Evolutionary conservation across 2,329 filamentous ascomycete species (phyloP).

Genomic region (Metarhizium album): DNA sequence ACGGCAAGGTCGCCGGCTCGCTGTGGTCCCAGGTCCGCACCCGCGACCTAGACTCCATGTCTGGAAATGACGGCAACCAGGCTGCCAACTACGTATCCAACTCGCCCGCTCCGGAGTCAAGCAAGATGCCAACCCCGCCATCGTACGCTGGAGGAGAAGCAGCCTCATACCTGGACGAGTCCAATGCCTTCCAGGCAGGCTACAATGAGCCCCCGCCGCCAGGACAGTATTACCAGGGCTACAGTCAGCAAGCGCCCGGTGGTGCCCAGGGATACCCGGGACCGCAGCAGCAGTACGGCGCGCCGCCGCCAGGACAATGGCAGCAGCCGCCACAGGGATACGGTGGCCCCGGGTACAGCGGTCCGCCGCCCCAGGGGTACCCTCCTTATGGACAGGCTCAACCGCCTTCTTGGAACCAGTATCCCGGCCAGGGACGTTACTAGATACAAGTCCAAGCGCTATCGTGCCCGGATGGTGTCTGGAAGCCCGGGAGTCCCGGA

Average conservation of each 20-base stretch:
- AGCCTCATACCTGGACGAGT: slow-evolving; percentile 17
- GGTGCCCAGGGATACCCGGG: slow-evolving; percentile 12
- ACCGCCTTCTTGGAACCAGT: slow-evolving; percentile 23
- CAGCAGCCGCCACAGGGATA: slow-evolving; percentile 10
- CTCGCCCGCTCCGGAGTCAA: slow-evolving; percentile 26
- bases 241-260: slow-evolving; percentile 17
- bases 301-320: slow-evolving; percentile 11
- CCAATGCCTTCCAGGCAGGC: slow-evolving; percentile 12
- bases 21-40: slow-evolving; percentile 52
- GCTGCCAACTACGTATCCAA: slow-evolving; percentile 26
- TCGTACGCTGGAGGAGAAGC: slow-evolving; percentile 27
- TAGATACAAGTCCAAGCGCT: not conserved
- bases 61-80: slow-evolving; percentile 33
- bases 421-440: slow-evolving; percentile 24
- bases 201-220: slow-evolving; percentile 24
- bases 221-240: slow-evolving; percentile 21
- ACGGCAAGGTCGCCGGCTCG: slow-evolving; percentile 47
- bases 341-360: slow-evolving; percentile 15
- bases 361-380: slow-evolving; percentile 11
- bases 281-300: slow-evolving; percentile 16
- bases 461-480: not conserved
- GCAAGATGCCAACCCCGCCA: slow-evolving; percentile 18
- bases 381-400: slow-evolving; percentile 15
- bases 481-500: not conserved
- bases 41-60: slow-evolving; percentile 46